Conservation (phyloP, 2,329 filamentous ascomycete genomes). For the Cladosporium colombiae region DNA sequence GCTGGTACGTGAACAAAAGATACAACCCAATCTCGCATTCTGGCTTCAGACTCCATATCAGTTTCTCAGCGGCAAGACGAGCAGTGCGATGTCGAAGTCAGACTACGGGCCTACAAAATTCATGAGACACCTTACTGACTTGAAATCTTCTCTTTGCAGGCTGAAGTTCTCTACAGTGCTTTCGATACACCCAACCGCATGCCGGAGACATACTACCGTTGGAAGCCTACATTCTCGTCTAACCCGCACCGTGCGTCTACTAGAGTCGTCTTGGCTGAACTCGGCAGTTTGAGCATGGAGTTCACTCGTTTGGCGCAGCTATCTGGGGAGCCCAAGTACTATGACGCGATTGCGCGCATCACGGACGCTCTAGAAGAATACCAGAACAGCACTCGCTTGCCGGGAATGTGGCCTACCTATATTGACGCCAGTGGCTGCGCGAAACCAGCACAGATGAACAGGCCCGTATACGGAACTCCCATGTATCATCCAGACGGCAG, state of each 20-base stretch:
- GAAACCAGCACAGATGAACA: constrained; percentile 35
- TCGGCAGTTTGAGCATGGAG: constrained; percentile 80
- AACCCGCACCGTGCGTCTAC: constrained; percentile 63
- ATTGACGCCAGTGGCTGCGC: constrained; percentile 82
- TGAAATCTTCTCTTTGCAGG: too few relatives aligned
- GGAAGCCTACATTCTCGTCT: constrained; percentile 66
- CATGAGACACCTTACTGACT: too few relatives aligned
- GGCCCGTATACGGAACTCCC: constrained; percentile 10
- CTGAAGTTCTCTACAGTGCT: constrained; percentile 73
- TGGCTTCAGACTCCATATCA: too few relatives aligned
- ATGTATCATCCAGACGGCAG: constrained; percentile 25
- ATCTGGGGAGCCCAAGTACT: constrained; percentile 79
- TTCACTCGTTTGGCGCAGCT: constrained; percentile 88
- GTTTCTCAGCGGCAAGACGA: too few relatives aligned
- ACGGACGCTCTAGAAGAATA: constrained; percentile 75
- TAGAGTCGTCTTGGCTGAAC: constrained; percentile 63
- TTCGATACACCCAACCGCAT: constrained; percentile 95
- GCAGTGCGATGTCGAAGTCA: too few relatives aligned
- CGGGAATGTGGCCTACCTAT: constrained; percentile 77
- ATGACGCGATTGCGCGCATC: constrained; percentile 84
- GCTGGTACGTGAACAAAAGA: constrained; percentile 51
- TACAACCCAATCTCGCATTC: too few relatives aligned
- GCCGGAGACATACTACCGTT: constrained; percentile 79
- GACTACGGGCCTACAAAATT: too few relatives aligned
- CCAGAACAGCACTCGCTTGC: constrained; percentile 69